A percentile compares a stretch with the other conserved stretches of the same genome.
phyloP scores from a whole-genome alignment of 1,284 basidiomycete species.

The Sporisorium iseilematis-ciliati region DNA sequence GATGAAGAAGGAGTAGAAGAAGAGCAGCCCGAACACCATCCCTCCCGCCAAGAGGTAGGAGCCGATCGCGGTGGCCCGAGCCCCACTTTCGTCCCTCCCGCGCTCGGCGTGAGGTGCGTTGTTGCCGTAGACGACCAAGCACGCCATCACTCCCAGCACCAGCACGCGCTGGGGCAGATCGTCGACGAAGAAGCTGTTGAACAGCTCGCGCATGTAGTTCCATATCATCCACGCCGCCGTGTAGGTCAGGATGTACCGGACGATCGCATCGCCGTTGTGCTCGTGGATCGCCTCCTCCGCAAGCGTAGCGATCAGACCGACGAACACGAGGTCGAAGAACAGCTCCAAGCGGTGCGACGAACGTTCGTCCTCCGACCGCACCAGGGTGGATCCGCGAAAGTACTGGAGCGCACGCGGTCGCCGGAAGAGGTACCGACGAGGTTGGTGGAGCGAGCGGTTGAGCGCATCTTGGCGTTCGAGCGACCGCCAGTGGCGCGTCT shows the following conservation, averaged over 20 bases:
- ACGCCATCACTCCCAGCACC: conserved; percentile 62
- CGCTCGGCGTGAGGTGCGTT: conserved; percentile 48
- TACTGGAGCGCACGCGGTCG: conserved; percentile 61
- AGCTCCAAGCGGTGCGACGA: conserved; percentile 53
- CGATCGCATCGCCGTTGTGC: conserved; percentile 50
- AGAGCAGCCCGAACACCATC: conserved; percentile 34
- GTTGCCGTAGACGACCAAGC: conserved; percentile 60
- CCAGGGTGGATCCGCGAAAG: conserved; percentile 54
- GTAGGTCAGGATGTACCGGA: conserved; percentile 60
- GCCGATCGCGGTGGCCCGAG: conserved; percentile 55
- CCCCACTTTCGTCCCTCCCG: conserved; percentile 33
- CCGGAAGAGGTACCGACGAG: conserved; percentile 58
- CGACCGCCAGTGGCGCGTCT: conserved; percentile 30
- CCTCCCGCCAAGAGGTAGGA: conserved; percentile 53
- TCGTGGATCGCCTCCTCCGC: conserved; percentile 58
- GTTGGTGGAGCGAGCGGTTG: conserved; percentile 38
- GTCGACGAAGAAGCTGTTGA: conserved; percentile 62
- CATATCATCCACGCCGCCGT: conserved; percentile 58
- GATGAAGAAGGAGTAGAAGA: conserved; percentile 57
- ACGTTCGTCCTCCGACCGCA: conserved; percentile 55
- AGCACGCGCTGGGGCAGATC: conserved; percentile 55
- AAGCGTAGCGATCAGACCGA: conserved; percentile 59
- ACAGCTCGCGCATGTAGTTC: conserved; percentile 60
- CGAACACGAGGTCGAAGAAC: conserved; percentile 62
- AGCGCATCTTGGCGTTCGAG: conserved; percentile 40